Base-by-base conservation (phyloP, 805 yeast species). In the Candida caryicola region DNA sequence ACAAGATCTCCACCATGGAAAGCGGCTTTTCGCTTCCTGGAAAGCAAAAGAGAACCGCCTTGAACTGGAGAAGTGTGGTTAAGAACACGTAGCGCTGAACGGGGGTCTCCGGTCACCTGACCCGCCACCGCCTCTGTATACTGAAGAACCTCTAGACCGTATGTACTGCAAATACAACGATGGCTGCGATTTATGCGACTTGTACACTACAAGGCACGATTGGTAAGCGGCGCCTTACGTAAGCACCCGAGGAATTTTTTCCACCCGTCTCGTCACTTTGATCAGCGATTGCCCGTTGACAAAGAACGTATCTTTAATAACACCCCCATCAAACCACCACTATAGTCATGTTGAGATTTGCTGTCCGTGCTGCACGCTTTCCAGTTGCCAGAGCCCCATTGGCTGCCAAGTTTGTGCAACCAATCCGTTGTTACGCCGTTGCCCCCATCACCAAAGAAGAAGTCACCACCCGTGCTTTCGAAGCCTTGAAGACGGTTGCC, bases 391-490 rank as follows among this genome's bases (percentile, higher is more conserved):
- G 70, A 50, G 50, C 57, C 34, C 44, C 59, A 43, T 41, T 51
- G 47, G 48, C 57, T 45, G 38, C 59, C 45, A 43, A 36, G 45
- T 43, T 53, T 34, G 39, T 51, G 46, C 59, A 51, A 38, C 67
- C 72, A 38, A 50, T 65, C 32, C 69, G 74, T 51, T 66, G 75
- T 57, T 82, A 82, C 68, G 76, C 84, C 37, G 81, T 74, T 39
- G 76, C 85, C 23, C 76, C 82, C 33, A 68, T 89, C 52, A 70
- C 83, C 44, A 78, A 80, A 59, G 85, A 81, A 29, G 96, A 87
- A 59, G 90, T 90, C 48, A 77, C 88, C 51, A 73, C 77, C 47
- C 81, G 97, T 68, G 85, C 93, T 38, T 69, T 83, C 45, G 86
- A 84, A 54, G 95, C 93, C 40, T 81, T 82, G 65, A 75, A 77